Conservation (phyloP, 106 monocot species). For the Iris macrosiphon region DNA sequence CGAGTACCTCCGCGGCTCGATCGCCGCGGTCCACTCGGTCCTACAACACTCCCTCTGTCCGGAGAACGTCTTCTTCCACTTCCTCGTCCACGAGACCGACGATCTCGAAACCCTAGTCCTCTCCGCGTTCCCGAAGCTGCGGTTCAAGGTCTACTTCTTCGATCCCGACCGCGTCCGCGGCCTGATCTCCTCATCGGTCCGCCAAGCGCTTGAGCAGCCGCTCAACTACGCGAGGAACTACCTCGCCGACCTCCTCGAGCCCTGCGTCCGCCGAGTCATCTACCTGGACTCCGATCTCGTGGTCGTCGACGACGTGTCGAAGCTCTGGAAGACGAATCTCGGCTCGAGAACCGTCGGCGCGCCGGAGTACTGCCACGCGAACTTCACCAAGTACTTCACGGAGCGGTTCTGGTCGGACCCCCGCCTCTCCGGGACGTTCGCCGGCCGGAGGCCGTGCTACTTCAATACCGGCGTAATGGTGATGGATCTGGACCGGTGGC, state of each 20-base stretch:
- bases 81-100: slow-evolving; percentile 58
- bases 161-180: slow-evolving; percentile 66
- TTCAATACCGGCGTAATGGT: slow-evolving; percentile 99
- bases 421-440: slow-evolving; percentile 37
- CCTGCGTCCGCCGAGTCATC: slow-evolving; percentile 84
- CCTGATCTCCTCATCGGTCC: slow-evolving; percentile 83
- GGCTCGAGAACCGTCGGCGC: slow-evolving; percentile 67
- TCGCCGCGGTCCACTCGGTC: slow-evolving; percentile 95
- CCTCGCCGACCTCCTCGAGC: slow-evolving; percentile 83
- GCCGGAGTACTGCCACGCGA: slow-evolving; percentile 99
- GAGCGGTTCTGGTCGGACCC: slow-evolving; percentile 76
- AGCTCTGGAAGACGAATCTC: slow-evolving; percentile 82
- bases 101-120: slow-evolving; percentile 54
- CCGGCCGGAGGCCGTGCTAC: slow-evolving; percentile 69
- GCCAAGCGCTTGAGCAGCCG: slow-evolving; percentile 91
- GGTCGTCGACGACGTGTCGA: slow-evolving; percentile 83
- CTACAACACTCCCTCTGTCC: slow-evolving; percentile 78
- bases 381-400: slow-evolving; percentile 99
- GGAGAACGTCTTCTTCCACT: slow-evolving; percentile 94
- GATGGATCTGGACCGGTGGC: slow-evolving; percentile 68
- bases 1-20: slow-evolving; percentile 84
- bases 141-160: slow-evolving; percentile 81
- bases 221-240: slow-evolving; percentile 99
- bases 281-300: slow-evolving; percentile 99
- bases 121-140: slow-evolving; percentile 71